A percentile compares a stretch with the other conserved stretches of the same genome.
phyloP scores from a whole-genome alignment of 1,284 basidiomycete species.

The Porphyrellus sp. region DNA sequence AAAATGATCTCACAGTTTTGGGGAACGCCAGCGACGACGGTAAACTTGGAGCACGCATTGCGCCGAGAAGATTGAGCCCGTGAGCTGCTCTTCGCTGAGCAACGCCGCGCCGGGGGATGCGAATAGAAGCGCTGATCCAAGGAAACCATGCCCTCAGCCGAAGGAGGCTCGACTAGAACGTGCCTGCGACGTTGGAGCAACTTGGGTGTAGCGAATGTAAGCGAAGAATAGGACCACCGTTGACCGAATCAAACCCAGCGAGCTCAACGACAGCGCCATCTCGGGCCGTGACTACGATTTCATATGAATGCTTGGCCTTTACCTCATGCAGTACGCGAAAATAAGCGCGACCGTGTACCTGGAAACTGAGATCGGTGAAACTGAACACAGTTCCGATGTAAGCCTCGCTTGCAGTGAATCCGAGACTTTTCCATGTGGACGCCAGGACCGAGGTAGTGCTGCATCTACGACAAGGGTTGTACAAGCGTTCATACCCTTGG shows the following conservation, averaged over 20 bases:
- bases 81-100: constrained; percentile 15
- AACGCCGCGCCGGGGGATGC: neutral
- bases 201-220: no score
- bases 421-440: no score
- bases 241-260: constrained; percentile 17
- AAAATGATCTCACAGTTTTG: constrained; percentile 2
- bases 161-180: neutral
- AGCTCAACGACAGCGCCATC: constrained; percentile 24
- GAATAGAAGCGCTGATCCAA: constrained; percentile 6
- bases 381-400: no score
- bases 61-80: constrained; percentile 12
- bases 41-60: constrained; percentile 12
- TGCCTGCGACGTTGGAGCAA: constrained; percentile 19
- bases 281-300: constrained; percentile 22
- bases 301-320: constrained; percentile 15
- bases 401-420: no score
- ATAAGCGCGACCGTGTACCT: neutral
- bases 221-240: constrained; percentile 19
- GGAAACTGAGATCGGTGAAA: no score
- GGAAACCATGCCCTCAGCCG: neutral
- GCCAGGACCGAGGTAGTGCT: constrained; percentile 19
- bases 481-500: constrained; percentile 14
- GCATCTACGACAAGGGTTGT: constrained; percentile 11
- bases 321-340: constrained; percentile 12
- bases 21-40: constrained; percentile 15